phyloP scores from a whole-genome alignment of 352 stramenopile genomes.

The Globisporangium acanthophoron region DNA sequence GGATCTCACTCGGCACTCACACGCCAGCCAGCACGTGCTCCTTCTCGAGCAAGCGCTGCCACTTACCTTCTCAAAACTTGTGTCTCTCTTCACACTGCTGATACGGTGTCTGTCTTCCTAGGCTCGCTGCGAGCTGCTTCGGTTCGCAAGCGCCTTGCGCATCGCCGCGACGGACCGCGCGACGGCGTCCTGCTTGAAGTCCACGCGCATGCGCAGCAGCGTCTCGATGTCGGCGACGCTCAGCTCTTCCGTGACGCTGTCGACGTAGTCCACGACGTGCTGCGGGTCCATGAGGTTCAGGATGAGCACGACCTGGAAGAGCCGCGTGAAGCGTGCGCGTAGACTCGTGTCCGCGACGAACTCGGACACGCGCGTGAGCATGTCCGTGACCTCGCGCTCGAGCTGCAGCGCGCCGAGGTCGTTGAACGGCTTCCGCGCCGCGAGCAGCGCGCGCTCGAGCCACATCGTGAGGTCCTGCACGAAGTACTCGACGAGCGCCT shows the following conservation, averaged over 20 bases:
- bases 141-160: constrained; percentile 2
- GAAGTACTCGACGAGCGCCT: constrained; percentile 58
- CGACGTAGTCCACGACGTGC: constrained; percentile 66
- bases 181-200: constrained; percentile 59
- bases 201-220: constrained; percentile 60
- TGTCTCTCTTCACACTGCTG: no score
- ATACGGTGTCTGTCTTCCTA: not conserved
- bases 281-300: constrained; percentile 73
- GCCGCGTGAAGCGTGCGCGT: constrained; percentile 54
- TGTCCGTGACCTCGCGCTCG: constrained; percentile 65
- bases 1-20: no score
- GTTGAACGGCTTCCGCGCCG: constrained; percentile 62
- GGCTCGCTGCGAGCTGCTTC: not conserved
- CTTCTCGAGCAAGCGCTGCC: not conserved
- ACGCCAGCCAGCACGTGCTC: not conserved
- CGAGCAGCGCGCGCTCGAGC: constrained; percentile 47
- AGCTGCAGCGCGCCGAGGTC: constrained; percentile 76
- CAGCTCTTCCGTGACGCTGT: constrained; percentile 43
- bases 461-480: constrained; percentile 52
- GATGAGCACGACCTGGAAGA: constrained; percentile 77
- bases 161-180: constrained; percentile 30
- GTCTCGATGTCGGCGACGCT: constrained; percentile 41
- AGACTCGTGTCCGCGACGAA: constrained; percentile 55
- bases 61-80: not conserved
- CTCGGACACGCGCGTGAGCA: constrained; percentile 43